phyloP scores from a whole-genome alignment of 1,139 yeast species.

The Pichia sp. region DNA sequence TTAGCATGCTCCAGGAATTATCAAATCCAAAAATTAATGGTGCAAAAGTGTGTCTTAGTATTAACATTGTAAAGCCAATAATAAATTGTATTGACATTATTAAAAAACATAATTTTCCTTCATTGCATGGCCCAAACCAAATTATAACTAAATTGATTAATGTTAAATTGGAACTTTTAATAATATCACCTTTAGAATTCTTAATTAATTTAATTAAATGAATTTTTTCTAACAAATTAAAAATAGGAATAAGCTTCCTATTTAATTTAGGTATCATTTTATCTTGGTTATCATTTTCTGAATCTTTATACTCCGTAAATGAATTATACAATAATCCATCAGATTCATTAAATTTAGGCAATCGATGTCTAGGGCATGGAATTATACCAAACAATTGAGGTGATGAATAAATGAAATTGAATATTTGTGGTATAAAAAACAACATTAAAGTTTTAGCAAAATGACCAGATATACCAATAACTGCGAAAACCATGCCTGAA shows the following conservation, averaged over 20 bases:
- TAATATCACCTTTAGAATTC: slow-evolving; percentile 29
- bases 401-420: slow-evolving; percentile 80
- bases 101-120: slow-evolving; percentile 60
- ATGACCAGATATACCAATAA: slow-evolving; percentile 93
- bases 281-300: slow-evolving; percentile 20
- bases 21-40: slow-evolving; percentile 86
- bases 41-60: slow-evolving; percentile 78
- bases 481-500: slow-evolving; percentile 98
- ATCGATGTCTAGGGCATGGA: slow-evolving; percentile 92
- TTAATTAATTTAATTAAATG: slow-evolving; percentile 45
- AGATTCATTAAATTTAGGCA: slow-evolving; percentile 65
- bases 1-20: slow-evolving; percentile 41
- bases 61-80: slow-evolving; percentile 61
- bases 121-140: slow-evolving; percentile 85
- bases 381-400: slow-evolving; percentile 85
- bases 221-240: slow-evolving; percentile 38
- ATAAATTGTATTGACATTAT: slow-evolving; percentile 58
- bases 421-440: slow-evolving; percentile 82
- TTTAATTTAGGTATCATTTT: slow-evolving; percentile 12
- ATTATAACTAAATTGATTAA: slow-evolving; percentile 76
- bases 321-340: slow-evolving; percentile 81
- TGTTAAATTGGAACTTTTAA: slow-evolving; percentile 74
- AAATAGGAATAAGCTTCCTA: slow-evolving; percentile 30
- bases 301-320: slow-evolving; percentile 37
- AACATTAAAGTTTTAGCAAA: slow-evolving; percentile 86